Percentiles rank a stretch among this genome's conserved stretches.
These are phyloP conservation scores for Larix sibirica DNA, from an alignment of 83 land plant species.

Conservation along the genomic window DNA sequence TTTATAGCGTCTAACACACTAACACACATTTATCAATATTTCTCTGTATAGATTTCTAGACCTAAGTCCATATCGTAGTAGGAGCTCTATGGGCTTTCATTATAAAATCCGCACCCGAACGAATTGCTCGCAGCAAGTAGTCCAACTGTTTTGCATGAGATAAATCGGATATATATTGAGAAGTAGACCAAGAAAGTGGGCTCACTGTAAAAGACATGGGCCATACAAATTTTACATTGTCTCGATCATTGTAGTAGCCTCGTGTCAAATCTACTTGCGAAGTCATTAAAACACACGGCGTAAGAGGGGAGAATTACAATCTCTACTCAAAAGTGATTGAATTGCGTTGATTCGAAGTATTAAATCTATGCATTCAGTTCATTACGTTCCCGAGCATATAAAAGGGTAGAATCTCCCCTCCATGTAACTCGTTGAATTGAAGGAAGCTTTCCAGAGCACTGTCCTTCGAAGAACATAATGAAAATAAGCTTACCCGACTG, in stretches of 20 bases:
- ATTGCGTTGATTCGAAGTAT: not conserved
- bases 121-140: conserved; percentile 36
- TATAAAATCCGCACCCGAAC: conserved; percentile 51
- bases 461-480: conserved; percentile 25
- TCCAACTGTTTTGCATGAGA: conserved; percentile 28
- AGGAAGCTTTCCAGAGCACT: conserved; percentile 28
- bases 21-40: too few relatives aligned
- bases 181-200: conserved; percentile 42
- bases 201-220: conserved; percentile 61
- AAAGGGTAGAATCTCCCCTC: conserved; percentile 25
- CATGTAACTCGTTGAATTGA: conserved; percentile 17
- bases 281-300: not conserved
- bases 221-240: conserved; percentile 52
- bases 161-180: conserved; percentile 29
- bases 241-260: conserved; percentile 57
- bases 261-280: conserved; percentile 48
- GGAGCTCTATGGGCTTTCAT: conserved; percentile 53
- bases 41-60: conserved; percentile 8
- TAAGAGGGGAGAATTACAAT: not conserved
- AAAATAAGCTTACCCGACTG: too few relatives aligned
- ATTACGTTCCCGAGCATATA: conserved; percentile 12
- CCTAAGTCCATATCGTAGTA: conserved; percentile 69
- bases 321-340: not conserved
- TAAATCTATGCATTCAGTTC: not conserved
- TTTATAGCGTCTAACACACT: too few relatives aligned